phyloP scores from a whole-genome alignment of 352 stramenopile genomes.

The Blastocystis sp. region DNA sequence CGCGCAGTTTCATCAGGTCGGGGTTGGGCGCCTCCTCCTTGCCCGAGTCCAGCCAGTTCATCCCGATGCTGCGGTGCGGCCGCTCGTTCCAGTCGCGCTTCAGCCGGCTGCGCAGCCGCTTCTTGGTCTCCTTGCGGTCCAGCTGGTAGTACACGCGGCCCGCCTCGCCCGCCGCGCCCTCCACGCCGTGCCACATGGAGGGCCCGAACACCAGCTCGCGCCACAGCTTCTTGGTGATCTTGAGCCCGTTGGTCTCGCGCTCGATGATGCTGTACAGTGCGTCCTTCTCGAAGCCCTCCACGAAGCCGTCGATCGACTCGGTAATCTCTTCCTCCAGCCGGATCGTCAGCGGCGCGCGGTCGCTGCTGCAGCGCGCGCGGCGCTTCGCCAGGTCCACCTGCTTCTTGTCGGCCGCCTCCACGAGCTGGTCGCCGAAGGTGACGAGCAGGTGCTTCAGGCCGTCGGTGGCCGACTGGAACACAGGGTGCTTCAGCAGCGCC shows the following conservation, averaged over 20 bases:
- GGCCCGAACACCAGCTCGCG: slow-evolving; percentile 60
- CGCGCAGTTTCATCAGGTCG: slow-evolving; percentile 24
- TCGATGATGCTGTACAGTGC: slow-evolving; percentile 56
- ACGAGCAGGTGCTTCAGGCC: slow-evolving; percentile 55
- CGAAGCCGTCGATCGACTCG: background rate
- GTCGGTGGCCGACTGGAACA: slow-evolving; percentile 46
- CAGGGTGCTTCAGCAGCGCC: background rate
- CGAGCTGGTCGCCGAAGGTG: background rate
- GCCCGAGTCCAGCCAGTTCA: background rate
- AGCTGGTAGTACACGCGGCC: slow-evolving; percentile 65
- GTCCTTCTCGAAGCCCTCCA: slow-evolving; percentile 67
- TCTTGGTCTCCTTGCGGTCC: slow-evolving; percentile 64
- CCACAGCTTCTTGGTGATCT: slow-evolving; percentile 70
- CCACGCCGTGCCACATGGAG: slow-evolving; percentile 68
- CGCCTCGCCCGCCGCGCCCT: slow-evolving; percentile 13
- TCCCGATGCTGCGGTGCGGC: slow-evolving; percentile 58
- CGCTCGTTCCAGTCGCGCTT: slow-evolving; percentile 68
- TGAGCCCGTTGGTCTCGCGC: slow-evolving; percentile 66
- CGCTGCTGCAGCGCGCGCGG: slow-evolving; percentile 10
- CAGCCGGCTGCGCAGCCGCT: slow-evolving; percentile 62
- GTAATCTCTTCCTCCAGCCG: slow-evolving; percentile 41
- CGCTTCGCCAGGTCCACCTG: slow-evolving; percentile 10
- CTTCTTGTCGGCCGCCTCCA: slow-evolving; percentile 1
- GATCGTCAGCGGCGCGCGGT: slow-evolving; percentile 10
- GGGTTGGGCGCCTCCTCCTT: background rate